Conservation (phyloP, 345 rosid genomes). For the Bruguiera parviflora region DNA sequence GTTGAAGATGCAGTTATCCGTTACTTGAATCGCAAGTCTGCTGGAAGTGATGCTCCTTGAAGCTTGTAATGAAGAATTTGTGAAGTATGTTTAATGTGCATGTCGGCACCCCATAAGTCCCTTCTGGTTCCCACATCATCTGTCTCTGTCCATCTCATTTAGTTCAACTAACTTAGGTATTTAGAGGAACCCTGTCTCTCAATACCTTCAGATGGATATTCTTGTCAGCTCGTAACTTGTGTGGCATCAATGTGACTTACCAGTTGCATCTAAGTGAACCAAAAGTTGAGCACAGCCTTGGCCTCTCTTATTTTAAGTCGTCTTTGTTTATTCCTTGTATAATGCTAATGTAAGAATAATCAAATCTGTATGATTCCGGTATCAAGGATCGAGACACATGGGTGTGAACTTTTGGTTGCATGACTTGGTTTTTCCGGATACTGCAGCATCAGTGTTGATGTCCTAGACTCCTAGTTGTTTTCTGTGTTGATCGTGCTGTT, state of each 20-base stretch:
- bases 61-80: conserved; percentile 27
- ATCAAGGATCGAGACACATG: too few relatives aligned
- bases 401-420: too few relatives aligned
- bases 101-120: background rate
- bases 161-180: conserved; percentile 7
- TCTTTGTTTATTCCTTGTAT: too few relatives aligned
- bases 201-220: conserved; percentile 7
- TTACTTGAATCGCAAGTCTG: conserved; percentile 53
- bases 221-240: conserved; percentile 7
- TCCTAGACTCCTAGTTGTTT: too few relatives aligned
- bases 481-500: too few relatives aligned
- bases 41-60: conserved; percentile 39
- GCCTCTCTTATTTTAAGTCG: too few relatives aligned
- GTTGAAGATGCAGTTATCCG: conserved; percentile 54
- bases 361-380: too few relatives aligned
- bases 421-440: too few relatives aligned
- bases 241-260: background rate
- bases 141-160: background rate
- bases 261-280: too few relatives aligned
- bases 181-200: background rate
- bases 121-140: background rate
- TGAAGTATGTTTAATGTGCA: background rate
- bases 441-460: too few relatives aligned
- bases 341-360: too few relatives aligned
- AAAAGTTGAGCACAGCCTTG: too few relatives aligned